These are phyloP conservation scores for Calonectria naviculata DNA, from an alignment of 2,329 filamentous ascomycete genomes.

Conservation along the genomic window DNA sequence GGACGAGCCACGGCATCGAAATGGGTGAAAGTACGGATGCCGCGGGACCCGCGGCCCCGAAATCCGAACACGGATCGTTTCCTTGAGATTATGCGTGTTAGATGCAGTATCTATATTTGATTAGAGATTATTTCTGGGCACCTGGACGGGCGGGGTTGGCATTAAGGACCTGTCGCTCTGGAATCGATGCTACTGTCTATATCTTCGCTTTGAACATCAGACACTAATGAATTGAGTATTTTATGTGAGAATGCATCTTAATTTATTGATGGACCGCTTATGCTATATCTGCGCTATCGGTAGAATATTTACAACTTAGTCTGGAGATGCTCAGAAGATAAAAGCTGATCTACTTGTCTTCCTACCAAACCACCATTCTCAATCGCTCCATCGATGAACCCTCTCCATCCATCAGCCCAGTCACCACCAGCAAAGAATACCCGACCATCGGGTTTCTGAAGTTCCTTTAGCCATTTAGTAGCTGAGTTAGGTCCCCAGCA, in stretches of 20 bases:
- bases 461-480: conserved; percentile 20
- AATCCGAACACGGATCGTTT: too few species aligned
- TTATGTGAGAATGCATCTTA: too few species aligned
- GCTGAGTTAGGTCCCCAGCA: conserved; percentile 29
- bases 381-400: conserved; percentile 38
- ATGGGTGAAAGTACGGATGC: background rate
- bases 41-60: background rate
- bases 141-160: too few species aligned
- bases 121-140: too few species aligned
- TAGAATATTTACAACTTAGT: background rate
- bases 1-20: background rate
- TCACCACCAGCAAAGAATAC: conserved; percentile 34
- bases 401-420: conserved; percentile 38
- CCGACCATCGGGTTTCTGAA: conserved; percentile 26
- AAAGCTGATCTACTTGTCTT: background rate
- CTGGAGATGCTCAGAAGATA: background rate
- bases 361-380: conserved; percentile 22
- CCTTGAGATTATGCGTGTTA: too few species aligned
- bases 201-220: too few species aligned
- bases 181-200: too few species aligned
- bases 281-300: background rate
- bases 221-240: too few species aligned
- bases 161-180: too few species aligned
- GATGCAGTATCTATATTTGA: too few species aligned
- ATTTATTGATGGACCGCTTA: background rate